Evolutionary conservation across 2,329 filamentous ascomycete species (phyloP), one percentile per base, ranked within the genome.

Genomic region (Penicillium corylophilum): DNA sequence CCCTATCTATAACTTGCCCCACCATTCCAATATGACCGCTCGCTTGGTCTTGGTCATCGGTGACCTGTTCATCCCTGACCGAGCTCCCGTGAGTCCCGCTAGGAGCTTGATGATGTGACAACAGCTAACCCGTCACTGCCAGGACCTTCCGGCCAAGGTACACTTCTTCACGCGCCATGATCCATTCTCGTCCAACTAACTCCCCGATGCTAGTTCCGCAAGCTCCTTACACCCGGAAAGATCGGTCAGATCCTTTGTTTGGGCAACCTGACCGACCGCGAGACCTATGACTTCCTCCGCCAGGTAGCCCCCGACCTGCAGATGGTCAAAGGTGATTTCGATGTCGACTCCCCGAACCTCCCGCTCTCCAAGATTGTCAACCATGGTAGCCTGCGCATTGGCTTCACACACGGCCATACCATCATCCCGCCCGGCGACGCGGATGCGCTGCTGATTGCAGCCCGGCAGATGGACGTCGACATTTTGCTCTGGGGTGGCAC

Each of bases 41-140:
- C 90, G 93, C 75, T 82, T 96, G 62, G 91, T 95, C 69, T 83
- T 96, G 70, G 90, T 94, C 69, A 90, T 96, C 64, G 90, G 90
- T 72, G 91, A 96, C 77, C 84, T 96, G 48, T 91, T 95, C 78
- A 95, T 96, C 75, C 91, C 91, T 65, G 91, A 96, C 74, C 82
- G 91, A 71, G 91, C 90, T 64, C 85, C 94, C 59, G 91, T 83
- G 71, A 63, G 75, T 71, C 47, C 46, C 44, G 51, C 39, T 43
- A 54, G 53, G 48, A 56, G 57, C 53, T 53, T 5, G 22, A 15
- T 41, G 23, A 23, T 24, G 23, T 13, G 52, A 45, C 53, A 53
- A 24, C 54, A 20, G 44, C 56, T 50, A 50, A 60, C 53, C 38
- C 36, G 7, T 54, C n/a, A 12, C 51, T 29, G 16, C 35, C 61